Base-by-base conservation (phyloP, 306 rosid genomes). In the Gleditsia sinensis region DNA sequence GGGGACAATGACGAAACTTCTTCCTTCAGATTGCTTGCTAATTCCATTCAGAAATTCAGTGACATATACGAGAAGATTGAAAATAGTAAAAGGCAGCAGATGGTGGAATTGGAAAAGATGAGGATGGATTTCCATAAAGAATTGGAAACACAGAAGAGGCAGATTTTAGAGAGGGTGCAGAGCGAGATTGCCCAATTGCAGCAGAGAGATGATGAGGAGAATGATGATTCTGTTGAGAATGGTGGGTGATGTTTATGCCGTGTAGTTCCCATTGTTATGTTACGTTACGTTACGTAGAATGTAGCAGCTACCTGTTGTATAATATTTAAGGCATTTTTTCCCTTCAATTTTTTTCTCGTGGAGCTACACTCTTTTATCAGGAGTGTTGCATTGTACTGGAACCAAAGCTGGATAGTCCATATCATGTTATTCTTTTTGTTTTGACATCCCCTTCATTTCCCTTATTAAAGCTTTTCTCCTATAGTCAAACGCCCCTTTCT, bases 81-180 rank as follows among this genome's bases (percentile, higher is more conserved):
- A 69, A 80, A 64, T 28, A 84, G 81, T 57, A 90, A 80, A 80
- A 87, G 93, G 74, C 82, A 84, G 86, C 91, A 87, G 76, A 84
- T 90, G 89, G 27, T 74, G 55, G 96, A 90, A 72, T 81, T 93
- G 20, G 98, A 93, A 86, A 93, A 82, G 83, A 88, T 90, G 98
- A 86, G 95, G 79, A 87, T 88, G 95, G 88, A 88, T 67, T 83
- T 88, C 82, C 86, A 84, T 3, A 86, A 75, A 46, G 95, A 93
- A 2, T 72, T 93, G 78, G 97, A 91, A 82, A 69, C 83, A 83
- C 93, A 87, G 80, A 86, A 78, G 75, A 82, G 85, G 81, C 82
- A 87, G 75, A 87, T 87, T 37, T 83, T 91, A 84, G 95, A 87
- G 86, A 83, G 83, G 80, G 83, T 87, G 17, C 90, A 84, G 64